Base-by-base conservation (phyloP, 1,284 basidiomycete species). In the Cerioporus squamosus region DNA sequence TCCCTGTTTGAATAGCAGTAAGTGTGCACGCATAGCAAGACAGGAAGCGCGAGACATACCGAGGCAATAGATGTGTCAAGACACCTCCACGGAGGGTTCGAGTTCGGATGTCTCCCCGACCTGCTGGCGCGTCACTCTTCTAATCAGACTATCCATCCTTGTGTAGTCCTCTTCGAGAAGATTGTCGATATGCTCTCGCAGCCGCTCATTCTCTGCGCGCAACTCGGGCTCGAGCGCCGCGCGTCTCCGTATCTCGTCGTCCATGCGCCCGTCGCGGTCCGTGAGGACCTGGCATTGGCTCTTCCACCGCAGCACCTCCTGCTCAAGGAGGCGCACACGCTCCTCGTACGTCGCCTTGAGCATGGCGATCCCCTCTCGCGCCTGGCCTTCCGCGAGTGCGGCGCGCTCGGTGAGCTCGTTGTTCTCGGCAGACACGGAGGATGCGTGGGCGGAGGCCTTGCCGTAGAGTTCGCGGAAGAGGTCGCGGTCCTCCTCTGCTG, bases 161-260 rank as follows among this genome's bases (percentile, higher is more conserved):
- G 26, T 38, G 40, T 68, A 70, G 42, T 71, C 70, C 44, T 64
- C 52, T 38, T 62, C 52, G 22, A 72, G 49, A 29, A 42, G 10
- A 15, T 12, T 39, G 9, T 54, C 58, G 38, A 75, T 47, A 24
- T 70, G 60, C 22, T 67, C 68, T 18, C 62, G 62, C 26, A 73
- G 51, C 43, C 61, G 61, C 46, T 59, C 57, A 45, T 70, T 70
- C 48, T 73, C 70, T 31, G 55, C 62, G 31, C 67, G 45, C 20
- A 76, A 46, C 59, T 73, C 70, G 18, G 82, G 81, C 45, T 78
- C 76, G 60, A 83, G 79, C 2, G 83, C 86, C 4, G 88, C 87
- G 12, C 78, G 76, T 57, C 73, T 68, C 18, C 88, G 74, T 15
- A 90, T 69, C 2, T 83, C 81, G 51, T 90, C 87, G 61, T 85